Evolutionary conservation across 768 basidiomycete species (phyloP).

Genomic region (Termitomyces sp.): DNA sequence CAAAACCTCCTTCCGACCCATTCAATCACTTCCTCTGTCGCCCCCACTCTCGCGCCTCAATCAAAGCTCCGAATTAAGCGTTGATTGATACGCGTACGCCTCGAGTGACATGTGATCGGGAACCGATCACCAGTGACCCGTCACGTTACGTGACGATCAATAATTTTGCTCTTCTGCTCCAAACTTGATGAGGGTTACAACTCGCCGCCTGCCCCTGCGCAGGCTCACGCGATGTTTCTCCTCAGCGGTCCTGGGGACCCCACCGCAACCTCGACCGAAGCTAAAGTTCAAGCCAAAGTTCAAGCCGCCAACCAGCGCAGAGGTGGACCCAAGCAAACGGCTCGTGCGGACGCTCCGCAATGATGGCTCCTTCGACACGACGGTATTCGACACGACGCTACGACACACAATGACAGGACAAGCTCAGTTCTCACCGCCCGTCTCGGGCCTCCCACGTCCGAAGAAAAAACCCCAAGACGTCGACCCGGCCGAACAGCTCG

Average conservation of each 20-base stretch:
- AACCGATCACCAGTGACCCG: background rate
- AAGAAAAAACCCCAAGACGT: too few relatives aligned
- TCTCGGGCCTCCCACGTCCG: too few relatives aligned
- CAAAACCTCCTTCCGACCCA: too few relatives aligned
- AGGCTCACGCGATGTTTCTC: background rate
- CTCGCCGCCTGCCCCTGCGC: background rate
- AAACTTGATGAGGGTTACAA: background rate
- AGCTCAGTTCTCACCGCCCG: too few relatives aligned
- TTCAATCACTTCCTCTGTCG: too few relatives aligned
- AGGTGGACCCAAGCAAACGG: background rate
- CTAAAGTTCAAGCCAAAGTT: too few relatives aligned
- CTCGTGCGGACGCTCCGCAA: background rate
- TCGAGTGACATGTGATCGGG: background rate
- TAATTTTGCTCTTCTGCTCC: constrained; percentile 1
- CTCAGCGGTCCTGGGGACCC: background rate
- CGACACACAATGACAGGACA: too few relatives aligned
- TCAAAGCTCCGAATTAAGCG: too few relatives aligned
- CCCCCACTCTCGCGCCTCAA: too few relatives aligned
- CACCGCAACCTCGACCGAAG: background rate
- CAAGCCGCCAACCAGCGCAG: too few relatives aligned
- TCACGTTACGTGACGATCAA: constrained; percentile 1
- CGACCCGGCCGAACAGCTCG: background rate
- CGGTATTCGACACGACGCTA: background rate
- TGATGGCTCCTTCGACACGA: background rate
- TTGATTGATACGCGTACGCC: background rate